Conservation (phyloP, 106 monocot species). For the Posidonia australis region DNA sequence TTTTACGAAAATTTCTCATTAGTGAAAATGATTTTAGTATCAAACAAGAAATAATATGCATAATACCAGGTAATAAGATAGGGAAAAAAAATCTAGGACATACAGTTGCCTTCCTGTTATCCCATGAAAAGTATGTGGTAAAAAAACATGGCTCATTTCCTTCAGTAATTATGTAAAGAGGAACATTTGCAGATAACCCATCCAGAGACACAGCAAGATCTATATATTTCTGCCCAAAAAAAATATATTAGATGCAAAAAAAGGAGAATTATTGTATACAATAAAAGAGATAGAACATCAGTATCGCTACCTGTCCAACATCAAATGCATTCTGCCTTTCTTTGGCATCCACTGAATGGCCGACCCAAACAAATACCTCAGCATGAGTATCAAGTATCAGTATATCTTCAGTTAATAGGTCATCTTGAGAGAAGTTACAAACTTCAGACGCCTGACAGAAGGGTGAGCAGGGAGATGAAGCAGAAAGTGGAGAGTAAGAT, state of each 20-base stretch:
- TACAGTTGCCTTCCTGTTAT: slow-evolving; percentile 56
- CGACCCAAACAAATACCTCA: slow-evolving; percentile 91
- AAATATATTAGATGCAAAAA: slow-evolving; percentile 1
- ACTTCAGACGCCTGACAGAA: slow-evolving; percentile 45
- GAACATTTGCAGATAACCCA: slow-evolving; percentile 56
- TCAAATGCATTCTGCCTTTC: slow-evolving; percentile 75
- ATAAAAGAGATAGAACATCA: background rate
- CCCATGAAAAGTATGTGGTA: slow-evolving; percentile 80
- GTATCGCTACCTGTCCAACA: slow-evolving; percentile 36
- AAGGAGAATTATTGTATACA: background rate
- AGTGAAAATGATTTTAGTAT: background rate
- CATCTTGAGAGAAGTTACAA: slow-evolving; percentile 81
- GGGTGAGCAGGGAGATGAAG: background rate
- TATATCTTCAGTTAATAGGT: slow-evolving; percentile 75
- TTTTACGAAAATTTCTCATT: too few relatives aligned
- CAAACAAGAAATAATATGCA: background rate
- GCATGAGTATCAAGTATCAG: slow-evolving; percentile 70
- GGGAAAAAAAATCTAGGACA: slow-evolving; percentile 7
- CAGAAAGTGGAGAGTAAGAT: background rate
- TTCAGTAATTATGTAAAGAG: slow-evolving; percentile 80
- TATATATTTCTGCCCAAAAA: slow-evolving; percentile 58
- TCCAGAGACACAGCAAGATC: slow-evolving; percentile 54
- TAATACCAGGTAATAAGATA: background rate
- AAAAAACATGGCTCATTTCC: slow-evolving; percentile 91
- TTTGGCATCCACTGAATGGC: slow-evolving; percentile 56